A percentile compares a stretch with the other conserved stretches of the same genome.
phyloP scores from a whole-genome alignment of 2,329 filamentous ascomycete species.

The Falciphora oryzae region DNA sequence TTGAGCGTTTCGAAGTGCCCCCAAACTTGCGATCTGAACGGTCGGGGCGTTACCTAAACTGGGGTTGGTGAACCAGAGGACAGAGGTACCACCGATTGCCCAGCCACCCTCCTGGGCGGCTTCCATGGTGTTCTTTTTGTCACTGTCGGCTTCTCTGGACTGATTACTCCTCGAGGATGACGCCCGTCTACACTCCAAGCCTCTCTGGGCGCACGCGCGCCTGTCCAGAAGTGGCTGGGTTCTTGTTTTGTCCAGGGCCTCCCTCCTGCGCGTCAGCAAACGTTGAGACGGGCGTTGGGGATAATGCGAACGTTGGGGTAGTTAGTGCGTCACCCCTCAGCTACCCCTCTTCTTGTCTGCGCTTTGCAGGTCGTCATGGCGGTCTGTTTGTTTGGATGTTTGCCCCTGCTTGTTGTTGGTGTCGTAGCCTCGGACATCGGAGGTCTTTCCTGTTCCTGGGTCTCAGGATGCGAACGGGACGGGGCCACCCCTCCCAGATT shows the following conservation, averaged over 20 bases:
- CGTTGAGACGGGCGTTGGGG: background rate
- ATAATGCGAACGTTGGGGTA: background rate
- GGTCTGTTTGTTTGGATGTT: background rate
- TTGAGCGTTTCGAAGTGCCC: background rate
- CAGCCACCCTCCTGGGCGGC: no score
- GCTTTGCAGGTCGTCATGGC: background rate
- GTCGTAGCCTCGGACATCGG: background rate
- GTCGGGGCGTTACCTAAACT: background rate
- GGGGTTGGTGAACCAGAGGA: background rate
- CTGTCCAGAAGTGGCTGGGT: background rate
- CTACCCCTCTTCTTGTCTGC: background rate
- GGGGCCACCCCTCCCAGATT: background rate
- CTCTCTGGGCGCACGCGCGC: no score
- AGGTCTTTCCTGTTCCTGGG: no score
- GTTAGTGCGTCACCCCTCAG: background rate
- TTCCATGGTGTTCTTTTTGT: no score
- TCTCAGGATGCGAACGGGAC: background rate
- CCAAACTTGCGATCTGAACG: background rate
- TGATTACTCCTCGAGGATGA: background rate
- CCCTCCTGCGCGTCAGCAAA: background rate
- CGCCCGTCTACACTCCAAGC: no score
- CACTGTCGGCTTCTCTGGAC: background rate
- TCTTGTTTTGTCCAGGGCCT: no score
- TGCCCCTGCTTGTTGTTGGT: background rate
- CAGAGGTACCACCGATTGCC: no score